Conservation (phyloP, 2,329 filamentous ascomycete species). For the Cladosporium sp. region DNA sequence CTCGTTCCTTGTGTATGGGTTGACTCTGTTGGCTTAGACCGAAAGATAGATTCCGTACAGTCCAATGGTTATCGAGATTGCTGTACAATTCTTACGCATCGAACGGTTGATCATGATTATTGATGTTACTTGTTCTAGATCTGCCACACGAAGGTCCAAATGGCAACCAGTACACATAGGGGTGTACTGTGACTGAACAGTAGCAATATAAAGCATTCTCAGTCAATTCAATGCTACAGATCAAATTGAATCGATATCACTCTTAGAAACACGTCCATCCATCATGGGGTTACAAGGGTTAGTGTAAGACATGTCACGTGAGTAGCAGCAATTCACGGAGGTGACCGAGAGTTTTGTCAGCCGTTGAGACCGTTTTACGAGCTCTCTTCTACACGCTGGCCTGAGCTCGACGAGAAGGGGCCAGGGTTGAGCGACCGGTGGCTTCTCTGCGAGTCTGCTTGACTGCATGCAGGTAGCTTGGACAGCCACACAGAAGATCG, state of each 20-base stretch:
- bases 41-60: too few relatives aligned
- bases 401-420: slow-evolving; percentile 1
- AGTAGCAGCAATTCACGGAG: not conserved
- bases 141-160: not conserved
- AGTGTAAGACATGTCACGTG: not conserved
- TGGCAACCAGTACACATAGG: not conserved
- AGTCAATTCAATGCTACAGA: not conserved
- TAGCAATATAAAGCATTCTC: not conserved
- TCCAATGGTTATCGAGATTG: too few relatives aligned
- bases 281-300: not conserved
- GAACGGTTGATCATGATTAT: not conserved
- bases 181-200: not conserved
- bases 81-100: too few relatives aligned
- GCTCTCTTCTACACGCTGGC: not conserved
- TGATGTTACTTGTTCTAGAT: not conserved
- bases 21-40: too few relatives aligned
- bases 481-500: not conserved
- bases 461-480: slow-evolving; percentile 4
- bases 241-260: not conserved
- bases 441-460: not conserved
- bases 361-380: slow-evolving; percentile 2
- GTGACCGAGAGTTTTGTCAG: not conserved
- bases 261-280: not conserved
- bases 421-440: not conserved
- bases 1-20: too few relatives aligned